Percentiles rank a stretch among this genome's conserved stretches.
Evolutionary conservation across 345 rosid species (phyloP).

Genomic region (Hibiscus trionum): DNA sequence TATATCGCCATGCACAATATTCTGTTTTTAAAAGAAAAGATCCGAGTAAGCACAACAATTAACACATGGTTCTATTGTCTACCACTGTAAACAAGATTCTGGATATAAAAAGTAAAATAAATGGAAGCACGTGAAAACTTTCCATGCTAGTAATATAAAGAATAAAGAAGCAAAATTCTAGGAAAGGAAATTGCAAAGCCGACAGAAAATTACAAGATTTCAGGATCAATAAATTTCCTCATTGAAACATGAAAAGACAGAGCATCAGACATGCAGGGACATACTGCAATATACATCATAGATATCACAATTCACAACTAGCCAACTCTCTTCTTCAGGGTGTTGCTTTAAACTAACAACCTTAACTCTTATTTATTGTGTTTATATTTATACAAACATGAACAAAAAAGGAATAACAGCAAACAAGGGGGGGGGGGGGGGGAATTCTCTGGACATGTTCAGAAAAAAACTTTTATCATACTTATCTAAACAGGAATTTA

Average conservation of each 20-base stretch:
- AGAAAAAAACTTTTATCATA: not conserved
- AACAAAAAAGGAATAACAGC: not conserved
- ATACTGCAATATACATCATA: not conserved
- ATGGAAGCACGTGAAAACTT: not conserved
- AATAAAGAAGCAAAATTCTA: not conserved
- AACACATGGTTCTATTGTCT: not conserved
- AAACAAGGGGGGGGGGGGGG: not conserved
- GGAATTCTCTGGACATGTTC: not conserved
- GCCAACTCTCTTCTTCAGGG: not conserved
- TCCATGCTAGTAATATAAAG: not conserved
- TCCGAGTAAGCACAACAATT: constrained; percentile 4
- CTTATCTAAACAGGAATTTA: not conserved
- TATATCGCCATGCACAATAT: constrained; percentile 92
- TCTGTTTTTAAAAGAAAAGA: constrained; percentile 34
- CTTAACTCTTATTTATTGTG: not conserved
- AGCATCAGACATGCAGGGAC: not conserved
- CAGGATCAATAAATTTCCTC: not conserved
- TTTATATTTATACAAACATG: not conserved
- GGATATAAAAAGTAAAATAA: not conserved
- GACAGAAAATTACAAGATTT: not conserved
- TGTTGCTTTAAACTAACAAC: not conserved
- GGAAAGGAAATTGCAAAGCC: not conserved
- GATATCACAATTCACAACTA: not conserved
- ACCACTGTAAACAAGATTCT: constrained; percentile 3
- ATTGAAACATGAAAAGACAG: not conserved